Evolutionary conservation across 2,329 filamentous ascomycete genomes (phyloP).

Genomic region (Fusarium sp.): DNA sequence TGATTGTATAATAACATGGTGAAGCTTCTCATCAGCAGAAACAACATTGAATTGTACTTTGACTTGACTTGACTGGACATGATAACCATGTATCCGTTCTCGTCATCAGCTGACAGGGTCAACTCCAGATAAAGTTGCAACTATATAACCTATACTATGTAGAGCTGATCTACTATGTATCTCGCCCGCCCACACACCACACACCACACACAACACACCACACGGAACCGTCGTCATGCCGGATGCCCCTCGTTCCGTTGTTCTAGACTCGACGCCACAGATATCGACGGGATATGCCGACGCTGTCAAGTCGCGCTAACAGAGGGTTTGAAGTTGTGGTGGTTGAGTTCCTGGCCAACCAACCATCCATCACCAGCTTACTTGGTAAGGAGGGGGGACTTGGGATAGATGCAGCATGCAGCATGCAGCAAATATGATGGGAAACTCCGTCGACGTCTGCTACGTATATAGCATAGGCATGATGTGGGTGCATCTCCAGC

Average conservation of each 20-base stretch:
- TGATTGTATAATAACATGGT: not conserved
- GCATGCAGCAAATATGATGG: not conserved
- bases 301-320: conserved; percentile 11
- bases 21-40: not conserved
- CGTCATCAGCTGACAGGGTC: too few species aligned
- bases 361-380: conserved; percentile 4
- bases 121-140: conserved; percentile 6
- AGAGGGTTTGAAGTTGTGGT: conserved; percentile 23
- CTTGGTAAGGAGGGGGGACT: not conserved
- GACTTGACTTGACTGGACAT: too few species aligned
- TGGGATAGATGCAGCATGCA: not conserved
- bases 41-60: too few species aligned
- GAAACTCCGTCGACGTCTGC: conserved; percentile 22
- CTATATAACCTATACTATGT: not conserved
- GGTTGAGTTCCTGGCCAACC: conserved; percentile 28
- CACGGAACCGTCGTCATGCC: conserved; percentile 22
- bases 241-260: conserved; percentile 8
- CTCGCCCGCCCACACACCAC: conserved; percentile 10
- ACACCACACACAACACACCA: conserved; percentile 16
- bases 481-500: conserved; percentile 8
- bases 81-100: too few species aligned
- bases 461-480: conserved; percentile 10
- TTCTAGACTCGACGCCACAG: conserved; percentile 14
- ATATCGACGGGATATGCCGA: conserved; percentile 28
- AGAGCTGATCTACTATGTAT: conserved; percentile 9